phyloP scores from a whole-genome alignment of 139 green algal species.

The Gonium pectorale region DNA sequence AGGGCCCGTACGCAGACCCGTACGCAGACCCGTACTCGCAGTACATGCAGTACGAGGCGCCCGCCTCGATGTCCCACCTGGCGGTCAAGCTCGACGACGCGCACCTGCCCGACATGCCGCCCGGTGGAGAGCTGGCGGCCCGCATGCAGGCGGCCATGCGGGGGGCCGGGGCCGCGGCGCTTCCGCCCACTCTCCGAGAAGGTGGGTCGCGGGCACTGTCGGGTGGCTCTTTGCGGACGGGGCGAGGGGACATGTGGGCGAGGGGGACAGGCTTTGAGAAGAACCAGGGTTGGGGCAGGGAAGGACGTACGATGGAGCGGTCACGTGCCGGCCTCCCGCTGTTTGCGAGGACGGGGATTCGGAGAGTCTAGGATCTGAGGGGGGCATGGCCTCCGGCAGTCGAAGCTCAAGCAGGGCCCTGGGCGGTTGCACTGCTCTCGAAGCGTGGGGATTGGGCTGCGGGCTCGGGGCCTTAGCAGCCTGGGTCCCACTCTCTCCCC shows the following conservation, averaged over 20 bases:
- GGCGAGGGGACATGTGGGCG: not conserved
- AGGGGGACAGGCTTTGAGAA: not conserved
- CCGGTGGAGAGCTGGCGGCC: not conserved
- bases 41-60: not conserved
- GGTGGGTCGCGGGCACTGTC: too few species aligned
- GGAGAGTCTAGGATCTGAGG: not conserved
- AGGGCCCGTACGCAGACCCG: not conserved
- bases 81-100: slow-evolving; percentile 15
- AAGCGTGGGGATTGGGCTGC: not conserved
- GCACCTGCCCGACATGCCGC: not conserved
- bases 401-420: too few species aligned
- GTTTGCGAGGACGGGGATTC: not conserved
- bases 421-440: too few species aligned
- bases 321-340: not conserved
- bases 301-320: not conserved
- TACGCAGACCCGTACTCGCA: not conserved
- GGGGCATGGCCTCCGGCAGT: not conserved
- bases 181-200: slow-evolving; percentile 16
- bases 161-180: not conserved
- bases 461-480: not conserved
- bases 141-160: not conserved
- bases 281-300: not conserved
- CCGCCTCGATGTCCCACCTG: slow-evolving; percentile 9
- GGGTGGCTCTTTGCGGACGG: too few species aligned
- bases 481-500: not conserved